A percentile compares a stretch with the other conserved stretches of the same genome.
These are phyloP conservation scores for Nigrospora sphaerica DNA, from an alignment of 2,329 filamentous ascomycete genomes.

Conservation along the genomic window DNA sequence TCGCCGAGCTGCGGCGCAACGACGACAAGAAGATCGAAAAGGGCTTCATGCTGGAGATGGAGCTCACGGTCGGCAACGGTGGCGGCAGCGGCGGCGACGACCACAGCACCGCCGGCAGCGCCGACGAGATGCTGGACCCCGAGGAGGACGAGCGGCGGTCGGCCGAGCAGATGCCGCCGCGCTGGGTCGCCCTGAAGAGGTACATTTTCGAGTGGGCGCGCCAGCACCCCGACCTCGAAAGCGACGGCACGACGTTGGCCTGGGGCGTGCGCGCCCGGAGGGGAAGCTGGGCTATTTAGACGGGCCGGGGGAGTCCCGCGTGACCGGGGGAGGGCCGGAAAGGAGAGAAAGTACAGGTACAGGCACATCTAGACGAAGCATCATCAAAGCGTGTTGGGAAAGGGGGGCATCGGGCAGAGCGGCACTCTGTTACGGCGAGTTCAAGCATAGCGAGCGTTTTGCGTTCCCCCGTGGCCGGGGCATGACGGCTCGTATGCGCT, in stretches of 20 bases:
- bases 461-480: too few relatives aligned
- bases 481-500: too few relatives aligned
- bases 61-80: conserved; percentile 20
- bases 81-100: conserved; percentile 19
- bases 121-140: conserved; percentile 23
- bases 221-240: conserved; percentile 68
- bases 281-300: conserved; percentile 63
- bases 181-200: conserved; percentile 76
- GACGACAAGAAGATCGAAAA: conserved; percentile 45
- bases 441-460: too few relatives aligned
- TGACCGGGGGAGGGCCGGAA: too few relatives aligned
- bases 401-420: too few relatives aligned
- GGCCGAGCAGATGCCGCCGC: conserved; percentile 32
- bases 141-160: conserved; percentile 41
- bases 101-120: conserved; percentile 3
- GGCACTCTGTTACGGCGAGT: too few relatives aligned
- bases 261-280: conserved; percentile 63
- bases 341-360: too few relatives aligned
- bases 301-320: background rate
- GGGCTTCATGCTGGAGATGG: conserved; percentile 65
- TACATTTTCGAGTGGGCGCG: conserved; percentile 89
- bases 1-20: conserved; percentile 70
- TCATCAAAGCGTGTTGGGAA: too few relatives aligned
- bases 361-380: too few relatives aligned
- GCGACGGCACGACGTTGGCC: conserved; percentile 48